phyloP scores from a whole-genome alignment of 495 filamentous ascomycete species.

The Lophiostoma macrostomum region DNA sequence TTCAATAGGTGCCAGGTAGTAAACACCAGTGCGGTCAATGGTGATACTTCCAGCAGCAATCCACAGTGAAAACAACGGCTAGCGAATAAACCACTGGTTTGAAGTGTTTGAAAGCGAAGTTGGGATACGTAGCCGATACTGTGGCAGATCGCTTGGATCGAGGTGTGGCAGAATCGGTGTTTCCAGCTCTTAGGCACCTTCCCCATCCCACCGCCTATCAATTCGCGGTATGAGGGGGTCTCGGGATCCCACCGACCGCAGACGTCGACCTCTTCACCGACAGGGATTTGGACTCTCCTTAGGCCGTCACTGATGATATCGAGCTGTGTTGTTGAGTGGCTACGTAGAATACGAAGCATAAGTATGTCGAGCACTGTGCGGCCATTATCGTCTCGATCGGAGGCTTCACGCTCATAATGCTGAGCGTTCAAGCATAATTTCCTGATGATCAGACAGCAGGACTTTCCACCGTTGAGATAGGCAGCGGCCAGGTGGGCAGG shows the following conservation, averaged over 20 bases:
- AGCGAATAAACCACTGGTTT: background rate
- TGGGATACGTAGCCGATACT: slow-evolving; percentile 12
- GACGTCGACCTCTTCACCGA: slow-evolving; percentile 22
- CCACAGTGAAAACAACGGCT: slow-evolving; percentile 23
- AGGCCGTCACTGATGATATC: slow-evolving; percentile 31
- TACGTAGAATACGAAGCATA: slow-evolving; percentile 44
- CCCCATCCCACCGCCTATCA: background rate
- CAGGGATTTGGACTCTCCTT: background rate
- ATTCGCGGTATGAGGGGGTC: slow-evolving; percentile 1
- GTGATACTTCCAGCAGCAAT: slow-evolving; percentile 19
- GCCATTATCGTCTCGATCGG: slow-evolving; percentile 37
- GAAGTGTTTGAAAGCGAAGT: background rate
- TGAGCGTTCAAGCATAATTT: background rate
- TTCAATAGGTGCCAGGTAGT: slow-evolving; percentile 17
- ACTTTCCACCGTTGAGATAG: slow-evolving; percentile 42
- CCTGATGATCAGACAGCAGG: slow-evolving; percentile 41
- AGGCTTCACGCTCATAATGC: background rate
- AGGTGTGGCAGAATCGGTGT: slow-evolving; percentile 29
- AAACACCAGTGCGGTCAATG: slow-evolving; percentile 29
- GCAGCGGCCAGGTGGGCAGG: slow-evolving; percentile 44
- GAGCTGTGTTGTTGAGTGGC: slow-evolving; percentile 39
- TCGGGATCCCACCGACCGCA: slow-evolving; percentile 29
- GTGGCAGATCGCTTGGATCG: slow-evolving; percentile 21
- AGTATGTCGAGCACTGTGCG: slow-evolving; percentile 46
- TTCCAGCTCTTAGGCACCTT: slow-evolving; percentile 16